Evolutionary conservation across 164 flowering plant genomes (phyloP).

Genomic region (Pachysandra terminalis): DNA sequence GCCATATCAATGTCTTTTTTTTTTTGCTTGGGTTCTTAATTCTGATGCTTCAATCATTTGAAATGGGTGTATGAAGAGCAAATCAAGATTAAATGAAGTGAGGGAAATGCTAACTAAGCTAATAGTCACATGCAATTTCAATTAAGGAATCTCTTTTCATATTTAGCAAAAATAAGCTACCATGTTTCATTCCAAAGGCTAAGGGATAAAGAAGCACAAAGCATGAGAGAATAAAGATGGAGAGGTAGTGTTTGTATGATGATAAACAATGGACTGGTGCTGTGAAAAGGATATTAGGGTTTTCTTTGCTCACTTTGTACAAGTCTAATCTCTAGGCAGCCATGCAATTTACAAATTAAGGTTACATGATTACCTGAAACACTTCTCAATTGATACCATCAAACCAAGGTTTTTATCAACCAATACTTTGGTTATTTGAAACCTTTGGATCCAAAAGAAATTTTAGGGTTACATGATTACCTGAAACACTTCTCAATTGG

Average conservation of each 20-base stretch:
- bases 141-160: slow-evolving; percentile 9
- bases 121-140: neutral
- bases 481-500: too few relatives aligned
- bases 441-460: too few relatives aligned
- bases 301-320: too few relatives aligned
- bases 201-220: slow-evolving; percentile 16
- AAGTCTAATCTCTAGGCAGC: too few relatives aligned
- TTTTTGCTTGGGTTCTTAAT: slow-evolving; percentile 14
- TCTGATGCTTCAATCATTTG: slow-evolving; percentile 21
- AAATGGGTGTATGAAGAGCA: neutral
- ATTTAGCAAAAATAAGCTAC: neutral
- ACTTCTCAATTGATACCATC: too few relatives aligned
- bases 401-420: too few relatives aligned
- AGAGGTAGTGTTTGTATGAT: slow-evolving; percentile 4
- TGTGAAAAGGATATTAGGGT: neutral
- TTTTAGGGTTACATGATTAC: too few relatives aligned
- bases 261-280: neutral
- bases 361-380: too few relatives aligned
- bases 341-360: too few relatives aligned
- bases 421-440: too few relatives aligned
- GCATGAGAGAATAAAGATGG: slow-evolving; percentile 5
- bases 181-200: slow-evolving; percentile 6
- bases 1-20: slow-evolving; percentile 10
- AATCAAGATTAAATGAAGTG: neutral
- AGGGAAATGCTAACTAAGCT: neutral